Evolutionary conservation across 2,329 filamentous ascomycete species (phyloP).

Genomic region (Hypoxylon rubiginosum): DNA sequence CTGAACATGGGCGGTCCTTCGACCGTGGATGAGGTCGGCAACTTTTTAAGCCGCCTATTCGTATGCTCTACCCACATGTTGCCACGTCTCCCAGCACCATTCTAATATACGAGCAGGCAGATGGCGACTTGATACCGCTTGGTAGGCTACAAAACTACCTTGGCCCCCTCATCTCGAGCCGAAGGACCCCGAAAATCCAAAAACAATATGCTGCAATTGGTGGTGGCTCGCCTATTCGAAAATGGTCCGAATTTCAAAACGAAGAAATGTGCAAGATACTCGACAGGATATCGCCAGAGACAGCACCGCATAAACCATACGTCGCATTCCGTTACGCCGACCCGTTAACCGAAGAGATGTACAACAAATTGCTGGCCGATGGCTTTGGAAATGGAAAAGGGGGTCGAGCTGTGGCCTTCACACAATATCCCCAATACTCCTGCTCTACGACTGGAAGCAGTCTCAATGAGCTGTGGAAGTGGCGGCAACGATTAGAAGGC

Average conservation of each 20-base stretch:
- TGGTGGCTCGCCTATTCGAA: conserved; percentile 96
- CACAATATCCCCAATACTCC: conserved; percentile 98
- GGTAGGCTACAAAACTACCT: conserved; percentile 92
- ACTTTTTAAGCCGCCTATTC: conserved; percentile 92
- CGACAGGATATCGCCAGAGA: conserved; percentile 90
- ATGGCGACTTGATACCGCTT: conserved; percentile 95
- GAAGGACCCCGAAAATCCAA: conserved; percentile 95
- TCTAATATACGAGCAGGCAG: conserved; percentile 70
- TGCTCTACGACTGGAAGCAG: conserved; percentile 98
- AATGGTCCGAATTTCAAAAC: conserved; percentile 97
- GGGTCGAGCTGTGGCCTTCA: conserved; percentile 96
- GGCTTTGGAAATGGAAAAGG: conserved; percentile 91
- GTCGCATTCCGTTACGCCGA: conserved; percentile 96
- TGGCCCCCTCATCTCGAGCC: conserved; percentile 85
- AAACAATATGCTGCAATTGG: conserved; percentile 96
- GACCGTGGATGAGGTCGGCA: conserved; percentile 86
- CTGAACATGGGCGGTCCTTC: conserved; percentile 98
- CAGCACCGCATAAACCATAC: conserved; percentile 96
- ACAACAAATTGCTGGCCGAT: conserved; percentile 83
- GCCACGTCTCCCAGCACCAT: conserved; percentile 4
- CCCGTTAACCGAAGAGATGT: conserved; percentile 95
- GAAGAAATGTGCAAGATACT: conserved; percentile 97
- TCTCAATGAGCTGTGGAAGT: conserved; percentile 98
- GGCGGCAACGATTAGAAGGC: conserved; percentile 88
- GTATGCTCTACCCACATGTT: conserved; percentile 64